Conservation (phyloP, 345 rosid species). For the Eucalyptus virginea region DNA sequence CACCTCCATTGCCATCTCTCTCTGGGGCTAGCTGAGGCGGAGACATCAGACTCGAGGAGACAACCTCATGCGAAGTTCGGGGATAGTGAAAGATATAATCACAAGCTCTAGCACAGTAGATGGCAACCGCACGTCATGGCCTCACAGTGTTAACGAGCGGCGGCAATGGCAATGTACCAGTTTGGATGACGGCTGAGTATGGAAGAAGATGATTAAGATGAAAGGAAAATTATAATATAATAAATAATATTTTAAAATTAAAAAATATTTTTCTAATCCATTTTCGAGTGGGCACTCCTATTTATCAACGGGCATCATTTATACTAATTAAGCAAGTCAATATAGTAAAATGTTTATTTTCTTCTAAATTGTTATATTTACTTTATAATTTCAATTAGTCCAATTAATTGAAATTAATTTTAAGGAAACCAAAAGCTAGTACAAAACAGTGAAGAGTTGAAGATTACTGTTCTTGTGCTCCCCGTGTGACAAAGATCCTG, state of each 20-base stretch:
- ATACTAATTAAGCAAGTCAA: no score
- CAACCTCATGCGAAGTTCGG: neutral
- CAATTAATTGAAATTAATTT: neutral
- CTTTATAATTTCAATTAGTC: neutral
- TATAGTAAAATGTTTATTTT: no score
- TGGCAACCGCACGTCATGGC: neutral
- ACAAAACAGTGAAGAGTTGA: no score
- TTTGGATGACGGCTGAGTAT: neutral
- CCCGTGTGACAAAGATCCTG: neutral
- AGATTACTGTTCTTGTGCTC: neutral
- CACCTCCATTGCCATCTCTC: neutral
- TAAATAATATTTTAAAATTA: no score
- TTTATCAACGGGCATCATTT: no score
- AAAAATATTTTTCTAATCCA: neutral
- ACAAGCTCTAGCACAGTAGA: neutral
- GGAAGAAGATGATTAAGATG: neutral
- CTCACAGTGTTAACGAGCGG: neutral
- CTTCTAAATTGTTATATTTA: no score
- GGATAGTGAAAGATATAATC: neutral
- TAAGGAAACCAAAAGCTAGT: no score
- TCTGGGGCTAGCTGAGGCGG: neutral
- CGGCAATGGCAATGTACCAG: neutral
- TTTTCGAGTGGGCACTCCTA: neutral
- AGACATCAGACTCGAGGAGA: neutral
- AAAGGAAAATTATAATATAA: neutral